Percentiles rank a stretch among this genome's conserved stretches.
phyloP scores from a whole-genome alignment of 441 rosid genomes.

The Iberis amara region DNA sequence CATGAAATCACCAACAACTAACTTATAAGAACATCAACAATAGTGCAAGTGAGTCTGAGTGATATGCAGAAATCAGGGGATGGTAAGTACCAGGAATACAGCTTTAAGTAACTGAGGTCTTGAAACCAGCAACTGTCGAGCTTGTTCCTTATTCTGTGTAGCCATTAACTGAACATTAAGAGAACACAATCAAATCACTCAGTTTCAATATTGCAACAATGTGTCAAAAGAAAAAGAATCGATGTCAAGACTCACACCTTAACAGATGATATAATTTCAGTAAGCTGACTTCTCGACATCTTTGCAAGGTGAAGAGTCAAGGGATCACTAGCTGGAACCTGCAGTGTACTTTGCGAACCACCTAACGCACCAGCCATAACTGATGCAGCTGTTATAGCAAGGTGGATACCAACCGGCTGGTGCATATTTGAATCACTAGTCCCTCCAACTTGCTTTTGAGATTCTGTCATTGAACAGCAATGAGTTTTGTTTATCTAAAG shows the following conservation, averaged over 20 bases:
- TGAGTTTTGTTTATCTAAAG: conserved; percentile 11
- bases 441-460: conserved; percentile 62
- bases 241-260: conserved; percentile 46
- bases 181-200: conserved; percentile 21
- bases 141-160: conserved; percentile 59
- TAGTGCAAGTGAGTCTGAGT: too few species aligned
- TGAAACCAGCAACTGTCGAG: conserved; percentile 67
- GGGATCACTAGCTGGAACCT: conserved; percentile 67
- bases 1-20: conserved; percentile 6
- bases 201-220: background rate
- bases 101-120: conserved; percentile 80
- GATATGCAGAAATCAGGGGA: background rate
- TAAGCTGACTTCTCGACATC: conserved; percentile 83
- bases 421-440: conserved; percentile 47
- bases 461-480: conserved; percentile 34
- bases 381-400: conserved; percentile 72
- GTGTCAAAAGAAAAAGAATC: background rate
- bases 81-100: conserved; percentile 64
- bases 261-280: conserved; percentile 62
- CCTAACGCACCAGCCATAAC: conserved; percentile 77
- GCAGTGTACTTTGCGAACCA: conserved; percentile 49
- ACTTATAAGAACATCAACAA: background rate
- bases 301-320: conserved; percentile 79
- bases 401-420: conserved; percentile 81
- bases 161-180: conserved; percentile 51